Percentiles rank a stretch among this genome's conserved stretches.
Conservation (phyloP, 2,329 filamentous ascomycete genomes). For the Diaporthe helianthi region DNA sequence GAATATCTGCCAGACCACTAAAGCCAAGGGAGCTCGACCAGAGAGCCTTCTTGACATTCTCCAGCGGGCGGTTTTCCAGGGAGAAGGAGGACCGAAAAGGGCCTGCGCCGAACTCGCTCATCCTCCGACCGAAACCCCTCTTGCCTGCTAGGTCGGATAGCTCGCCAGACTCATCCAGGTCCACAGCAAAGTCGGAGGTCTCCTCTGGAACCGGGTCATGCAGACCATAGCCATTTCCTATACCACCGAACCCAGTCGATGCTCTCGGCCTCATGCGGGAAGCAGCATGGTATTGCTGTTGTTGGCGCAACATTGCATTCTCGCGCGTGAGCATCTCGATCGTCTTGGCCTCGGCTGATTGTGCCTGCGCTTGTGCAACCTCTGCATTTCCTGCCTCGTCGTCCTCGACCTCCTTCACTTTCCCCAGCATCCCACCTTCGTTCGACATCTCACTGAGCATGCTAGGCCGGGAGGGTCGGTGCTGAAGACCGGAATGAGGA, state of each 20-base stretch:
- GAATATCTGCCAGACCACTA: constrained; percentile 64
- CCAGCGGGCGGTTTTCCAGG: constrained; percentile 67
- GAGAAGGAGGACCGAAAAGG: constrained; percentile 56
- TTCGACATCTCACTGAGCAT: constrained; percentile 77
- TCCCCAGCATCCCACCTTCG: constrained; percentile 67
- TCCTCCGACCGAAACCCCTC: constrained; percentile 56
- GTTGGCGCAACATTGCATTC: constrained; percentile 67
- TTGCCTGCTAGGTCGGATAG: constrained; percentile 53
- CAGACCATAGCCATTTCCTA: constrained; percentile 65
- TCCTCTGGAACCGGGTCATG: constrained; percentile 68
- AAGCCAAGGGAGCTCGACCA: constrained; percentile 79
- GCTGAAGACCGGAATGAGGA: constrained; percentile 75
- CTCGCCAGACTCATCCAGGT: constrained; percentile 69
- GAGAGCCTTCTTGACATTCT: constrained; percentile 70
- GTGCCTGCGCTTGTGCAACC: constrained; percentile 52
- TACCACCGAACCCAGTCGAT: constrained; percentile 58
- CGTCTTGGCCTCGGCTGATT: constrained; percentile 64
- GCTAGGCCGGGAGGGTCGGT: constrained; percentile 80
- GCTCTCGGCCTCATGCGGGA: constrained; percentile 63
- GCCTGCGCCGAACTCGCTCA: constrained; percentile 62
- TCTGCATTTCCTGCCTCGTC: constrained; percentile 60
- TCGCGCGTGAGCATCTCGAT: constrained; percentile 69
- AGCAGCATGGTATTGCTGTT: constrained; percentile 60
- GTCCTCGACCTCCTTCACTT: constrained; percentile 74
- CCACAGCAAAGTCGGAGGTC: constrained; percentile 72